Conservation (phyloP, 768 basidiomycete genomes). For the Phaeotremella skinneri region DNA sequence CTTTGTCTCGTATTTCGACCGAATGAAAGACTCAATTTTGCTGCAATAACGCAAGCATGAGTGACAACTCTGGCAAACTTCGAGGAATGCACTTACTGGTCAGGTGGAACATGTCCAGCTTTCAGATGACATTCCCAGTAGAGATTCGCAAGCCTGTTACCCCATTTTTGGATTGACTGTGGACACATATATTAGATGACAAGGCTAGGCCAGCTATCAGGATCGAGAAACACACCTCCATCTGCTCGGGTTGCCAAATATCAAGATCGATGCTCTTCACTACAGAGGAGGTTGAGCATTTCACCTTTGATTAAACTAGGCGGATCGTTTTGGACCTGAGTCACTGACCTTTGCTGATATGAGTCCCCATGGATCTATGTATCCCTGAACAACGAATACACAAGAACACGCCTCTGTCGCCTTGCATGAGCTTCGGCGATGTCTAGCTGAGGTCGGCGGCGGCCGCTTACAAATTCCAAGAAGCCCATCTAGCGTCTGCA, state of each 20-base stretch:
- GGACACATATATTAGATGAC: conserved; percentile 1
- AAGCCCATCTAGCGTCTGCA: conserved; percentile 94
- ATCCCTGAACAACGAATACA: conserved; percentile 98
- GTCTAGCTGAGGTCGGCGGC: neutral
- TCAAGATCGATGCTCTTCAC: conserved; percentile 98
- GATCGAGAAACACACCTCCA: conserved; percentile 63
- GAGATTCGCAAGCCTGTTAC: conserved; percentile 83
- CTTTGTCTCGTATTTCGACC: conserved; percentile 90
- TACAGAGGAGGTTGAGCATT: conserved; percentile 8
- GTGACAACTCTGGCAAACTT: neutral
- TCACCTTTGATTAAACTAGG: neutral
- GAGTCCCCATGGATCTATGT: conserved; percentile 96
- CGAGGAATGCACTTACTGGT: conserved; percentile 67
- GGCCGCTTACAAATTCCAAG: conserved; percentile 79
- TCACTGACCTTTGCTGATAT: conserved; percentile 70
- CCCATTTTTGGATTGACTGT: conserved; percentile 78
- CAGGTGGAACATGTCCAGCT: conserved; percentile 82
- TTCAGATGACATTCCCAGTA: conserved; percentile 98
- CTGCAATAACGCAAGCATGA: conserved; percentile 58
- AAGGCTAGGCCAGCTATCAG: neutral
- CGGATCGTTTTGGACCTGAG: no score
- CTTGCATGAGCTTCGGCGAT: conserved; percentile 1
- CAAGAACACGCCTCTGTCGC: conserved; percentile 76
- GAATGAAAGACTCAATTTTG: conserved; percentile 96
- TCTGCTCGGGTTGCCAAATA: conserved; percentile 95